Evolutionary conservation across 2,329 filamentous ascomycete species (phyloP).

Genomic region (Colletotrichum incanum): DNA sequence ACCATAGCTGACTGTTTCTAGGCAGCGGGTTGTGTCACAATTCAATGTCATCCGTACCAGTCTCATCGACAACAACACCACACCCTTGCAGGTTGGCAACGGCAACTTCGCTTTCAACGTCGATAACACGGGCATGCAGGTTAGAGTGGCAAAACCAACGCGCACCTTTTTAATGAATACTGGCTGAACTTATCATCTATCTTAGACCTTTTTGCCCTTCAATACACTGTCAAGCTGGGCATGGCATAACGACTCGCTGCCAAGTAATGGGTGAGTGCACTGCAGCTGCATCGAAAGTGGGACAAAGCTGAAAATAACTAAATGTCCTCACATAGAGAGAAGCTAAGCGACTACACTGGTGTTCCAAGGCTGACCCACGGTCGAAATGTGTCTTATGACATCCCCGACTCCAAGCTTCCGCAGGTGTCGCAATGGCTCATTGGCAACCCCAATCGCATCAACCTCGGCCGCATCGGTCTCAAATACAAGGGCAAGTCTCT

Average conservation of each 20-base stretch:
- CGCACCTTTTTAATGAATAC: fast-evolving
- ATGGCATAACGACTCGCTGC: conserved; percentile 65
- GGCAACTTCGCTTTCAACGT: conserved; percentile 65
- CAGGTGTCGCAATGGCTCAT: conserved; percentile 67
- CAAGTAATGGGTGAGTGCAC: conserved; percentile 45
- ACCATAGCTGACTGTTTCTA: background rate
- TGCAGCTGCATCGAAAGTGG: conserved; percentile 38
- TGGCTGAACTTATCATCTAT: background rate
- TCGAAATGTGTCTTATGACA: conserved; percentile 56
- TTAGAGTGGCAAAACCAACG: background rate
- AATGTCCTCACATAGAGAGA: conserved; percentile 44
- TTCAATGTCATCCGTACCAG: conserved; percentile 47
- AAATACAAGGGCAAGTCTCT: conserved; percentile 53
- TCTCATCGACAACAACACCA: conserved; percentile 55
- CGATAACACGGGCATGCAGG: conserved; percentile 62
- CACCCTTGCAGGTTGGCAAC: conserved; percentile 67
- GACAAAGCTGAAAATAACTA: background rate
- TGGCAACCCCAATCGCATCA: conserved; percentile 62
- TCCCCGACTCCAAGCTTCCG: conserved; percentile 54
- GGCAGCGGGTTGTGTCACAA: conserved; percentile 45
- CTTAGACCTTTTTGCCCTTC: conserved; percentile 59
- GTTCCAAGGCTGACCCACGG: conserved; percentile 53
- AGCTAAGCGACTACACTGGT: conserved; percentile 52
- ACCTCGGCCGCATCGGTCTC: conserved; percentile 60
- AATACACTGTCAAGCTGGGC: conserved; percentile 64